Evolutionary conservation across 2,329 filamentous ascomycete species (phyloP).

Genomic region (Ophiostoma sp.): DNA sequence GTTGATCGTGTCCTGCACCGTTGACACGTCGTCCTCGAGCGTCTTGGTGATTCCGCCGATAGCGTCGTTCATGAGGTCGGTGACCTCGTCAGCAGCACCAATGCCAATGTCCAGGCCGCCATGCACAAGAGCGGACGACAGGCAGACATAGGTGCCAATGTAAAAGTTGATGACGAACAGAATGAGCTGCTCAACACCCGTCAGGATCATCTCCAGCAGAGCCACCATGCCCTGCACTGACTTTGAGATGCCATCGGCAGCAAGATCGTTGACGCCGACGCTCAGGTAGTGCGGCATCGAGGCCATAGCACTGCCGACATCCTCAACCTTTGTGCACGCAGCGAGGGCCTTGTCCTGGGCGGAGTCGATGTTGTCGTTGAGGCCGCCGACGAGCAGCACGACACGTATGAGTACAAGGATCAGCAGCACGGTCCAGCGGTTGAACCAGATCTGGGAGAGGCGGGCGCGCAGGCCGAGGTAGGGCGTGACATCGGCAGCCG

Average conservation of each 20-base stretch:
- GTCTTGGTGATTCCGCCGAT: slow-evolving; percentile 47
- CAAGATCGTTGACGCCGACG: slow-evolving; percentile 78
- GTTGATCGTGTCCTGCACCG: slow-evolving; percentile 47
- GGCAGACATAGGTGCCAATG: slow-evolving; percentile 82
- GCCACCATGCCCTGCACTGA: slow-evolving; percentile 74
- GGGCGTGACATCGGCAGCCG: slow-evolving; percentile 70
- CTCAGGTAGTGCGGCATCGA: slow-evolving; percentile 97
- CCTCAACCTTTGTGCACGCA: slow-evolving; percentile 87
- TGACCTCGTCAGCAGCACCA: slow-evolving; percentile 37
- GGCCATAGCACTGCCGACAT: slow-evolving; percentile 88
- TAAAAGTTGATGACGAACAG: slow-evolving; percentile 90
- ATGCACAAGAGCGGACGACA: slow-evolving; percentile 76
- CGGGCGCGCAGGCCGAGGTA: slow-evolving; percentile 86
- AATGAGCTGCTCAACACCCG: slow-evolving; percentile 78
- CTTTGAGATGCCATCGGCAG: slow-evolving; percentile 71
- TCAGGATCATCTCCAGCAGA: slow-evolving; percentile 72
- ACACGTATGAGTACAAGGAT: slow-evolving; percentile 78
- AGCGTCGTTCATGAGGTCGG: slow-evolving; percentile 47
- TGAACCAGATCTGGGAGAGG: slow-evolving; percentile 94
- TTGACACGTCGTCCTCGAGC: slow-evolving; percentile 49
- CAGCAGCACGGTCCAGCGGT: slow-evolving; percentile 90
- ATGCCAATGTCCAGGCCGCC: slow-evolving; percentile 67
- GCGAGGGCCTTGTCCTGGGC: slow-evolving; percentile 78
- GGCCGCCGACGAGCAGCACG: slow-evolving; percentile 65
- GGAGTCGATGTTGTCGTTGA: slow-evolving; percentile 67